Percentiles rank a stretch among this genome's conserved stretches.
Conservation (phyloP, 495 filamentous ascomycete species). For the Sordaria brevicollis region DNA sequence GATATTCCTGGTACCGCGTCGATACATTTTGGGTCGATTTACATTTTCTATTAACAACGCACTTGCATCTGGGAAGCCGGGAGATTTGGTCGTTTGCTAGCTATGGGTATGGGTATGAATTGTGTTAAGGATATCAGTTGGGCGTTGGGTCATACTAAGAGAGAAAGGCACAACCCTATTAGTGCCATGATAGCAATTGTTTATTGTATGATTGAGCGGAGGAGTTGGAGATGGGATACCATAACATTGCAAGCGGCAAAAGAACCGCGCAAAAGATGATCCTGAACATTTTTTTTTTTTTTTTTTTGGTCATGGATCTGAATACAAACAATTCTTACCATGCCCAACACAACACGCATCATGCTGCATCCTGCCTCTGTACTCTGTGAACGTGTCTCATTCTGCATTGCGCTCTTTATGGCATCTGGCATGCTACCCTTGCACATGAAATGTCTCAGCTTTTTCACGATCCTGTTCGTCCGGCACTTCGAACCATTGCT, state of each 20-base stretch:
- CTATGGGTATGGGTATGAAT: not conserved
- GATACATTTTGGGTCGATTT: not conserved
- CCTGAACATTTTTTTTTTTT: not conserved
- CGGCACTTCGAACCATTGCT: not conserved
- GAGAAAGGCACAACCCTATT: not conserved
- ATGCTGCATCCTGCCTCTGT: not conserved
- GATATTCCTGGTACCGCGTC: not conserved
- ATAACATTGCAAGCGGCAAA: not conserved
- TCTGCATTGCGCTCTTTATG: not conserved
- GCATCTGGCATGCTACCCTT: not conserved
- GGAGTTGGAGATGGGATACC: not conserved
- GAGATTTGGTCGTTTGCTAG: not conserved
- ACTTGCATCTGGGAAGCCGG: not conserved
- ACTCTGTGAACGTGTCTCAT: not conserved
- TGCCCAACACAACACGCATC: not conserved
- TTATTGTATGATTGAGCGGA: not conserved
- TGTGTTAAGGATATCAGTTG: not conserved
- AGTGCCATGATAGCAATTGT: not conserved
- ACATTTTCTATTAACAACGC: not conserved
- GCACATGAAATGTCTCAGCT: not conserved
- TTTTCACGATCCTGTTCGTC: not conserved
- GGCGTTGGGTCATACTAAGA: not conserved
- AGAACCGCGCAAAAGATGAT: not conserved
- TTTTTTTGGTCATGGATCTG: not conserved
- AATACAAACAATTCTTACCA: not conserved